These are phyloP conservation scores for Cladosporium oxysporum DNA, from an alignment of 2,329 filamentous ascomycete genomes.

Conservation along the genomic window DNA sequence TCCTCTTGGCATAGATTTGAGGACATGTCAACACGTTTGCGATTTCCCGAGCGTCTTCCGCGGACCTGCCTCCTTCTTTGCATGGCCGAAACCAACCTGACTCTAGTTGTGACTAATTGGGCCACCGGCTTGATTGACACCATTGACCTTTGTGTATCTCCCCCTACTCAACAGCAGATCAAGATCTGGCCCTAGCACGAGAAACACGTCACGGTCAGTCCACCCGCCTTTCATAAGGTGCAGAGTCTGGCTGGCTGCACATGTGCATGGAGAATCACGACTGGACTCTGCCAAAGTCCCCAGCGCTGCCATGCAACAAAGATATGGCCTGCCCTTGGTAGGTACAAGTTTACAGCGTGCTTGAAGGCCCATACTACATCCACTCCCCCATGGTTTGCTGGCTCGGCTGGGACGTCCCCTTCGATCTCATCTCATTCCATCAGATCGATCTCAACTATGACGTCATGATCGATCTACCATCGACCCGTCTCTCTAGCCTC, in stretches of 20 bases:
- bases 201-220: neutral
- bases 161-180: neutral
- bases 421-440: neutral
- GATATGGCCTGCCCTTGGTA: neutral
- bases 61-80: neutral
- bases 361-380: neutral
- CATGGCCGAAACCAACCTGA: neutral
- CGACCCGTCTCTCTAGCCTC: neutral
- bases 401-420: neutral
- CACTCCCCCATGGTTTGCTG: no score
- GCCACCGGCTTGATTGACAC: no score
- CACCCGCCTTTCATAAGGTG: no score
- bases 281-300: no score
- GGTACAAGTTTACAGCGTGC: neutral
- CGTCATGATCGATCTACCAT: constrained; percentile 5
- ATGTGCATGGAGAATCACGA: no score
- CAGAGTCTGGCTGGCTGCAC: no score
- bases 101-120: no score
- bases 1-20: neutral
- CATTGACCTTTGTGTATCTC: neutral
- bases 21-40: neutral
- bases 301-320: no score
- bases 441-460: constrained; percentile 3
- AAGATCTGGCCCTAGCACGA: neutral
- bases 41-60: no score